These are phyloP conservation scores for Melampsora allii-populina DNA, from an alignment of 1,284 basidiomycete genomes.

Conservation along the genomic window DNA sequence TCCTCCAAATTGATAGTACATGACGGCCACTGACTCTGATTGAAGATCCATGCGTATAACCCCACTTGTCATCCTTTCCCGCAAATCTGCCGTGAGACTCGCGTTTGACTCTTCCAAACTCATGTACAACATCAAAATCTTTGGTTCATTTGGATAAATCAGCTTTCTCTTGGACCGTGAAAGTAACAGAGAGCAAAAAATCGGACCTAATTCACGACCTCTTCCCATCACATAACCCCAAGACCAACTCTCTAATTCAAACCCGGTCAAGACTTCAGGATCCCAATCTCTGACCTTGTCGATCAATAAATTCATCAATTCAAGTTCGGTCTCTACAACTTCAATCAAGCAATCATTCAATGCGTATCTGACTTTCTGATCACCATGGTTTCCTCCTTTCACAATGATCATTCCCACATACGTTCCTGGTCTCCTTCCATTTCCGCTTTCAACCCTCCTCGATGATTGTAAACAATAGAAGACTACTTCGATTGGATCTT, in stretches of 20 bases:
- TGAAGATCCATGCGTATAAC: conserved; percentile 69
- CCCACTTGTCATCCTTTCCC: conserved; percentile 65
- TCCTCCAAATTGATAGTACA: conserved; percentile 85
- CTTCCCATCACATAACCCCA: conserved; percentile 88
- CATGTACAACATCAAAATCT: conserved; percentile 53
- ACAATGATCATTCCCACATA: conserved; percentile 65
- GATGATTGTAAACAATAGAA: conserved; percentile 68
- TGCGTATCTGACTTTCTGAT: conserved; percentile 44
- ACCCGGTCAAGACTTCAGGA: conserved; percentile 87
- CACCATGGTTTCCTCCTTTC: conserved; percentile 42
- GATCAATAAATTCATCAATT: conserved; percentile 73
- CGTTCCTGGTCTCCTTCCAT: conserved; percentile 54
- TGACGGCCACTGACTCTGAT: conserved; percentile 84
- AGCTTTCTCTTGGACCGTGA: neutral
- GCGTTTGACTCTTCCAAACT: conserved; percentile 52
- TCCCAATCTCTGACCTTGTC: conserved; percentile 75
- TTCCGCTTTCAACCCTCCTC: conserved; percentile 56
- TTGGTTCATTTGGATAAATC: conserved; percentile 42
- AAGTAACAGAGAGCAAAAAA: neutral
- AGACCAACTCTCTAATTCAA: conserved; percentile 81
- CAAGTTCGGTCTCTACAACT: conserved; percentile 68
- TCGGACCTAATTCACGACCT: conserved; percentile 54
- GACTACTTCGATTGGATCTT: conserved; percentile 68
- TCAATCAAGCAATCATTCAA: conserved; percentile 55
- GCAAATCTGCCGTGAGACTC: conserved; percentile 56